These are phyloP conservation scores for Candida silvicultrix DNA, from an alignment of 805 yeast species.

Conservation along the genomic window DNA sequence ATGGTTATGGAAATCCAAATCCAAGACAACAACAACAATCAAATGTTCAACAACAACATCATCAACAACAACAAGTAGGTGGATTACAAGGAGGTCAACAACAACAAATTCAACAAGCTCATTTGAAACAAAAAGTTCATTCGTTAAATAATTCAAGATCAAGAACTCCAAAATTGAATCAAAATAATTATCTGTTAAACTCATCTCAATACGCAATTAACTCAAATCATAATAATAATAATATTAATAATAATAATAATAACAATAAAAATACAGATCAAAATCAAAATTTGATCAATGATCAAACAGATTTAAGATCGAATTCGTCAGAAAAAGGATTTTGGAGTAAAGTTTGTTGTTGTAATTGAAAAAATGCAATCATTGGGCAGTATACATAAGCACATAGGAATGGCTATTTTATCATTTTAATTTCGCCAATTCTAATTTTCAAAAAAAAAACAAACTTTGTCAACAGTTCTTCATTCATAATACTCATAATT, in stretches of 20 bases:
- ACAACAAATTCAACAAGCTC: constrained; percentile 1
- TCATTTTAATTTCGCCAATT: no score
- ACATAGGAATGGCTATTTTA: no score
- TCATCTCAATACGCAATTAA: constrained; percentile 21
- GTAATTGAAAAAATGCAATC: no score
- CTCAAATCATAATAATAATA: constrained; percentile 13
- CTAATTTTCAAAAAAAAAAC: no score
- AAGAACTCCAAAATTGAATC: constrained; percentile 20
- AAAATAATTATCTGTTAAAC: constrained; percentile 18
- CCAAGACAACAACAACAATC: constrained; percentile 33
- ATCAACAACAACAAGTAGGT: constrained; percentile 15
- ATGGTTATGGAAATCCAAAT: constrained; percentile 94
- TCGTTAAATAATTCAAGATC: constrained; percentile 22
- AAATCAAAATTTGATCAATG: constrained; percentile 18
- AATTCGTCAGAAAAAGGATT: constrained; percentile 18
- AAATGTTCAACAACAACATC: constrained; percentile 16
- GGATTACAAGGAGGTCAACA: not conserved
- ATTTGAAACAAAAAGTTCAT: constrained; percentile 21
- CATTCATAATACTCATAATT: not conserved
- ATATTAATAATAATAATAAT: no score
- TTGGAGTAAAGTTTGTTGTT: constrained; percentile 21
- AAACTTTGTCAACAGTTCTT: not conserved
- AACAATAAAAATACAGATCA: constrained; percentile 17
- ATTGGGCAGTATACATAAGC: no score
- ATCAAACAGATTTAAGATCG: constrained; percentile 17